phyloP scores from a whole-genome alignment of 805 yeast genomes.

The Ogataea trehaloabstinens region DNA sequence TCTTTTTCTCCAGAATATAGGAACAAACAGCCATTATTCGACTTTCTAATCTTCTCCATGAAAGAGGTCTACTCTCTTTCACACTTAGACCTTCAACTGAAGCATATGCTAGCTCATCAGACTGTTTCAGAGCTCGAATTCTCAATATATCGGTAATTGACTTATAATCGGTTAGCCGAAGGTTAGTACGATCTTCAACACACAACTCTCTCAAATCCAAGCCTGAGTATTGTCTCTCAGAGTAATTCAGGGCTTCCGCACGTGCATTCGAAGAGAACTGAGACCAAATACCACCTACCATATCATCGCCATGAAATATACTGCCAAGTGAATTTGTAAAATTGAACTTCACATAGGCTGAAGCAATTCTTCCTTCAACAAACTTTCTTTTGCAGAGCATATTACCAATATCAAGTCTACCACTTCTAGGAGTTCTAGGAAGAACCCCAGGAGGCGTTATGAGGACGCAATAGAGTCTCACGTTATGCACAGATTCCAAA shows the following conservation, averaged over 20 bases:
- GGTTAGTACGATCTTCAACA: constrained; percentile 72
- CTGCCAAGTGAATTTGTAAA: constrained; percentile 59
- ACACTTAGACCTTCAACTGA: constrained; percentile 38
- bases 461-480: constrained; percentile 77
- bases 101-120: constrained; percentile 77
- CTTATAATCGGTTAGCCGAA: constrained; percentile 69
- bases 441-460: constrained; percentile 77
- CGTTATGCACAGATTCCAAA: constrained; percentile 58
- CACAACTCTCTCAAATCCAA: constrained; percentile 75
- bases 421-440: constrained; percentile 81
- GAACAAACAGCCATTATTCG: constrained; percentile 73
- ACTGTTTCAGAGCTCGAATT: constrained; percentile 69
- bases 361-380: constrained; percentile 72
- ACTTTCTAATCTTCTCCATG: constrained; percentile 83
- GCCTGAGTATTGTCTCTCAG: constrained; percentile 77
- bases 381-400: constrained; percentile 78
- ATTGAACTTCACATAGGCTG: constrained; percentile 79
- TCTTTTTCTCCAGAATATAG: constrained; percentile 65
- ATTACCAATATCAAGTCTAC: constrained; percentile 90
- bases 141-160: constrained; percentile 72
- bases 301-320: constrained; percentile 73
- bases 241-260: constrained; percentile 53
- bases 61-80: constrained; percentile 48
- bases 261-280: constrained; percentile 69
- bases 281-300: constrained; percentile 82